These are phyloP conservation scores for Salix udensis DNA, from an alignment of 345 rosid genomes.

Conservation along the genomic window DNA sequence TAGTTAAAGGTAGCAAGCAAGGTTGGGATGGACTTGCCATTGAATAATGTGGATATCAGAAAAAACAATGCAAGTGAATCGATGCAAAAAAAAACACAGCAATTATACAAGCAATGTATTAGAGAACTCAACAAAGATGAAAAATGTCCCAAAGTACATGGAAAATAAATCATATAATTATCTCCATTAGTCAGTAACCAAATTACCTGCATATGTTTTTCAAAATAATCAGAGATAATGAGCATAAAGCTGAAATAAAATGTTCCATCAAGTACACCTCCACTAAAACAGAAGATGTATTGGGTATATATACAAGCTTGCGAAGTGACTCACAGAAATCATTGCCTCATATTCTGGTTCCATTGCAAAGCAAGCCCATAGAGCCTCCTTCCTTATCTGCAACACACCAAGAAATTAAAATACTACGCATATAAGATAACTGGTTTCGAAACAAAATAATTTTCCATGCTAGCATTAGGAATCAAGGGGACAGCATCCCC, in stretches of 20 bases:
- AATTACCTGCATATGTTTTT: too few species aligned
- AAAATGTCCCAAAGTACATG: not conserved
- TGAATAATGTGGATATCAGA: not conserved
- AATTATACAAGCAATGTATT: not conserved
- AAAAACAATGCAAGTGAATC: not conserved
- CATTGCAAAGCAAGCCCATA: conserved; percentile 92
- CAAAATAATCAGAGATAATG: too few species aligned
- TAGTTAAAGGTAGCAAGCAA: not conserved
- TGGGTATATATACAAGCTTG: not conserved
- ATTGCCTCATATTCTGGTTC: conserved; percentile 76
- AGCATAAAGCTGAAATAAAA: not conserved
- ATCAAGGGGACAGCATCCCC: not conserved
- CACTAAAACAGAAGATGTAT: not conserved
- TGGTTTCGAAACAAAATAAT: not conserved
- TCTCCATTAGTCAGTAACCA: not conserved
- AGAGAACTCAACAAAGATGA: not conserved
- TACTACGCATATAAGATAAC: not conserved
- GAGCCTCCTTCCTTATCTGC: conserved; percentile 90
- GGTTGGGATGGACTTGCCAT: not conserved
- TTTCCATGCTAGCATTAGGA: not conserved
- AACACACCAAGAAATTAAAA: conserved; percentile 1
- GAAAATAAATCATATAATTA: not conserved
- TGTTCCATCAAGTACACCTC: not conserved
- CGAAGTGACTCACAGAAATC: conserved; percentile 53
- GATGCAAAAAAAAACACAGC: not conserved